Conservation (phyloP, 805 yeast genomes). For the Kurtzmaniella fragi region DNA sequence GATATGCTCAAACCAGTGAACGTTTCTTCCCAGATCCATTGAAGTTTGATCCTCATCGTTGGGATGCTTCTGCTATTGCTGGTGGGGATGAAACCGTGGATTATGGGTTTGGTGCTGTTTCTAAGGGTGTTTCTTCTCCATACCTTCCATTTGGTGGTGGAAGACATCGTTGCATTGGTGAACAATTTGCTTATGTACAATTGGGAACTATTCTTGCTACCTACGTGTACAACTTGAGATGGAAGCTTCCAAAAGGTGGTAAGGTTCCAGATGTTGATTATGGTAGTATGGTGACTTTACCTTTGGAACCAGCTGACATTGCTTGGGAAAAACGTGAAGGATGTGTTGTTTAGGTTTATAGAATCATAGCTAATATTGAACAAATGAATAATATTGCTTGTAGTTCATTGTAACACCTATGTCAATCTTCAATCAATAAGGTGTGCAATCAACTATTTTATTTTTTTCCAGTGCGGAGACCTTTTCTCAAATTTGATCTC, state of each 20-base stretch:
- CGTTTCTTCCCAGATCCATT: conserved; percentile 74
- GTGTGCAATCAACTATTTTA: no score
- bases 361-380: no score
- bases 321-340: conserved; percentile 64
- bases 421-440: no score
- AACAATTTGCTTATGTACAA: conserved; percentile 94
- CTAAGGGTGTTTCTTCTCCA: conserved; percentile 94
- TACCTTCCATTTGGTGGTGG: conserved; percentile 99
- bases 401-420: no score
- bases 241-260: conserved; percentile 49
- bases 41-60: conserved; percentile 79
- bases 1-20: conserved; percentile 76
- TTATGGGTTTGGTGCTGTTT: conserved; percentile 94
- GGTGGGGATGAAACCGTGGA: conserved; percentile 51
- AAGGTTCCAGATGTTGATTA: conserved; percentile 67
- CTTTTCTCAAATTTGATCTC: no score
- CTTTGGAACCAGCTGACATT: conserved; percentile 69
- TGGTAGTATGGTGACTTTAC: conserved; percentile 90
- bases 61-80: conserved; percentile 43
- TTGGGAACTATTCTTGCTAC: conserved; percentile 78
- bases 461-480: no score
- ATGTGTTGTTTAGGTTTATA: conserved; percentile 19
- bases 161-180: conserved; percentile 98
- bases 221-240: conserved; percentile 68
- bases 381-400: no score